Base-by-base conservation (phyloP, 129 eudicot genomes). In the Sambucus nigra region DNA sequence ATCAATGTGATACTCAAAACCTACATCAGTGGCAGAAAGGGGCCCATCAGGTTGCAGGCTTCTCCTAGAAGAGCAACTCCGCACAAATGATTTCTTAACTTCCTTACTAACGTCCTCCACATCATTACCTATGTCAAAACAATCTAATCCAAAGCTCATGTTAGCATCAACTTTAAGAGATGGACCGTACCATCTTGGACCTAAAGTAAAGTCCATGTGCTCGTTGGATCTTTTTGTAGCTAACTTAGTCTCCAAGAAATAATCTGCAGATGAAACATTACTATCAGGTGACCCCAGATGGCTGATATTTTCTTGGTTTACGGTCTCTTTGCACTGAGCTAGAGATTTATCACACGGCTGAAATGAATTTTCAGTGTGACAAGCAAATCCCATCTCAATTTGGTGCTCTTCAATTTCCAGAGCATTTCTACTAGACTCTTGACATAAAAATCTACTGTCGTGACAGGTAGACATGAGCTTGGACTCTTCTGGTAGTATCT, bases 1-100 rank as follows among this genome's bases (percentile, higher is more conserved):
- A 61, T 53, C 70, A 21, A 20, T 22, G 26, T 59, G 45, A 41
- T 54, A 63, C 55, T 62, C 64, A 60, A 64, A 38, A 53, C 50
- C 62, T 69, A 67, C 60, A 25, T 53, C 52, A 32, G 59, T 61
- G 13, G n/a, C 15, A 26, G 51, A 44, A 25, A 60, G 22, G 42
- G 45, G 23, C 41, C 59, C 59, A 39, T 53, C 76, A 55, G 21
- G 47, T 50, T 33, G 56, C 67, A 40, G 57, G 74, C 51, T 66
- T 69, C 47, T 55, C 47, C 35, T 58, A 55, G 63, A 47, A 38
- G 81, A 78, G 70, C 87, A 81, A 64, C 72, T 67, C 64, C 68
- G 55, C 42, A 78, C 21, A 64, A 65, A 64, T 51, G 79, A 73
- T 61, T 56, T 75, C 25, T 55, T 67, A 15, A 41, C 40, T 45